phyloP scores from a whole-genome alignment of 306 rosid genomes.

The Canavalia ensiformis region DNA sequence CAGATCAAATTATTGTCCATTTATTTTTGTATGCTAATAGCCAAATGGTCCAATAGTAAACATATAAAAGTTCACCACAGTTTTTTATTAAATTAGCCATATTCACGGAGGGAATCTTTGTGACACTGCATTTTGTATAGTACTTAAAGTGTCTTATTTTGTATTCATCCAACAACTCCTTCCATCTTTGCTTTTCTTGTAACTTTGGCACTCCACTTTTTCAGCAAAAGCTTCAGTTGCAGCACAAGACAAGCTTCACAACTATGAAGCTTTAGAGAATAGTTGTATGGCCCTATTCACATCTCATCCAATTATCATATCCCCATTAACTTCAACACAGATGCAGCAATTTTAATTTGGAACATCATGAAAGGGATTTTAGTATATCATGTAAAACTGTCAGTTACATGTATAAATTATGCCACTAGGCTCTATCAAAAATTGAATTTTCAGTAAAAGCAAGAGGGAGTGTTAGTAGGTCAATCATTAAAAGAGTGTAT shows the following conservation, averaged over 20 bases:
- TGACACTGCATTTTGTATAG: not conserved
- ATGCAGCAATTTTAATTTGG: not conserved
- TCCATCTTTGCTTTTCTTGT: not conserved
- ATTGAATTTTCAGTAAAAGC: not conserved
- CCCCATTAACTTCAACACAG: not conserved
- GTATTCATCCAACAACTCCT: not conserved
- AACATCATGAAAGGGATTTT: not conserved
- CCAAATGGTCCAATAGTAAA: not conserved
- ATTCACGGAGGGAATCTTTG: not conserved
- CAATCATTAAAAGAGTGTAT: too few species aligned
- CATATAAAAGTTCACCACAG: not conserved
- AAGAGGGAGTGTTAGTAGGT: not conserved
- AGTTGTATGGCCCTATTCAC: not conserved
- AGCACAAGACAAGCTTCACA: not conserved
- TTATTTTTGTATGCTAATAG: not conserved
- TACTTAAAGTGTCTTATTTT: not conserved
- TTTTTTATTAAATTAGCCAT: not conserved
- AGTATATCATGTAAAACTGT: not conserved
- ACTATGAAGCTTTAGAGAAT: not conserved
- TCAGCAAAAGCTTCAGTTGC: not conserved
- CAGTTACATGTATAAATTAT: not conserved
- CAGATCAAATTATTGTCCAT: not conserved
- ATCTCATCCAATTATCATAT: conserved; percentile 10
- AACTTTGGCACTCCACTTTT: not conserved
- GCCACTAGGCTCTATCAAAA: not conserved